phyloP scores from a whole-genome alignment of 2,329 filamentous ascomycete species.

The Clonostachys chloroleuca region DNA sequence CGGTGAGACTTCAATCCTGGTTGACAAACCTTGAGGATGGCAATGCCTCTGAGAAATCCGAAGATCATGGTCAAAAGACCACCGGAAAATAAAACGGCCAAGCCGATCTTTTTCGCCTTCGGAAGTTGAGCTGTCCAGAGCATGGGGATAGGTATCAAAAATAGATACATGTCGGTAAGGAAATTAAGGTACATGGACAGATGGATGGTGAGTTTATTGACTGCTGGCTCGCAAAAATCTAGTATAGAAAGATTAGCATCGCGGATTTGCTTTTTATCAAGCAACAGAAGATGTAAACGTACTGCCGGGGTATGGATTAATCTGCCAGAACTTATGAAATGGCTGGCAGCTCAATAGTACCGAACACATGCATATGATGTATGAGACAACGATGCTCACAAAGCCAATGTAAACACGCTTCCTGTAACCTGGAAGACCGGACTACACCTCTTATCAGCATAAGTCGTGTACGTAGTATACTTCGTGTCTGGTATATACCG shows the following conservation, averaged over 20 bases:
- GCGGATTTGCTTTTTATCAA: not conserved
- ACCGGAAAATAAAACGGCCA: conserved; percentile 49
- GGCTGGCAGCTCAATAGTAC: conserved; percentile 28
- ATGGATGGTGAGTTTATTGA: conserved; percentile 31
- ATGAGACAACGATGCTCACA: conserved; percentile 21
- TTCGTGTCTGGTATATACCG: conserved; percentile 1
- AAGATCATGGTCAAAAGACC: conserved; percentile 51
- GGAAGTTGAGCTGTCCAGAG: conserved; percentile 46
- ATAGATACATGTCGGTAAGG: conserved; percentile 30
- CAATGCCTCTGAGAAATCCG: conserved; percentile 46
- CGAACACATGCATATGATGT: conserved; percentile 20
- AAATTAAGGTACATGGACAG: conserved; percentile 28
- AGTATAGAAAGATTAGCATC: too few species aligned
- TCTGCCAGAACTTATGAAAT: conserved; percentile 32
- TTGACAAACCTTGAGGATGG: conserved; percentile 24
- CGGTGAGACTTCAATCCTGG: not conserved
- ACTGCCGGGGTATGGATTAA: conserved; percentile 33
- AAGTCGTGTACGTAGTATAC: too few species aligned
- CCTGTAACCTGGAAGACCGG: conserved; percentile 19
- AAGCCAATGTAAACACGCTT: conserved; percentile 23
- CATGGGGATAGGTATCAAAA: conserved; percentile 39
- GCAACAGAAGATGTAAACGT: conserved; percentile 17
- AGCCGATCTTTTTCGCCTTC: conserved; percentile 42
- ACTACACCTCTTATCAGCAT: conserved; percentile 13
- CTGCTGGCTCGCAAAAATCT: conserved; percentile 31